Percentiles rank a stretch among this genome's conserved stretches.
Evolutionary conservation across 495 filamentous ascomycete genomes (phyloP).

Genomic region (Neurospora sp.): DNA sequence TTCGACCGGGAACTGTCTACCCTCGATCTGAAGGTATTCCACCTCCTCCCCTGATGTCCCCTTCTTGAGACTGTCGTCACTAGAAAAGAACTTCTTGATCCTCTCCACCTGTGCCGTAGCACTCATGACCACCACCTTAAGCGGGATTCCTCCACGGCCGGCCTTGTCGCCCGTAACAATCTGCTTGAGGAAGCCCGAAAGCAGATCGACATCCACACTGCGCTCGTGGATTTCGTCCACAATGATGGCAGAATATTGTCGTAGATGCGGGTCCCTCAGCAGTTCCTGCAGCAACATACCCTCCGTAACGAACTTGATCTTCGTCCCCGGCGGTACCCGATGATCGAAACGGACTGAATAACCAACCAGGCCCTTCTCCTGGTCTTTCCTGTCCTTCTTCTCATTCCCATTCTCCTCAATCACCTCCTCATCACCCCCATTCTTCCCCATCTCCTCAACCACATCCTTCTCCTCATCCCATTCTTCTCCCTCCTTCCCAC

Average conservation of each 20-base stretch:
- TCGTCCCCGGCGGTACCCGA: constrained; percentile 55
- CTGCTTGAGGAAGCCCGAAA: constrained; percentile 77
- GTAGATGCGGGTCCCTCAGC: constrained; percentile 71
- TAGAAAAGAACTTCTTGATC: constrained; percentile 63
- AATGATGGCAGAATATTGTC: constrained; percentile 77
- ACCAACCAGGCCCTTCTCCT: constrained; percentile 67
- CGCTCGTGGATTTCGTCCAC: constrained; percentile 98
- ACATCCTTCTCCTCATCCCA: not conserved
- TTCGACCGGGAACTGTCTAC: constrained; percentile 79
- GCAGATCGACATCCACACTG: constrained; percentile 88
- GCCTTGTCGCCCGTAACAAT: constrained; percentile 48
- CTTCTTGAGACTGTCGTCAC: not conserved
- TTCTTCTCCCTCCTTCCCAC: not conserved
- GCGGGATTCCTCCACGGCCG: constrained; percentile 55
- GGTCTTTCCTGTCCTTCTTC: constrained; percentile 10
- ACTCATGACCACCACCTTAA: constrained; percentile 95
- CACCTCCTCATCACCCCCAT: not conserved
- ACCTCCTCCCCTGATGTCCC: constrained; percentile 5
- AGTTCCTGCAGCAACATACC: constrained; percentile 96
- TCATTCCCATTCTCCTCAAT: constrained; percentile 26
- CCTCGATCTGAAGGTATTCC: constrained; percentile 64
- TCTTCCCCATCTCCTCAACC: not conserved
- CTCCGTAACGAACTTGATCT: constrained; percentile 91
- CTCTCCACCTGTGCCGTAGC: constrained; percentile 83
- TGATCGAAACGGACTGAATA: constrained; percentile 94